Percentiles rank a stretch among this genome's conserved stretches.
Conservation (phyloP, 805 yeast species). For the Torulaspora franciscae region DNA sequence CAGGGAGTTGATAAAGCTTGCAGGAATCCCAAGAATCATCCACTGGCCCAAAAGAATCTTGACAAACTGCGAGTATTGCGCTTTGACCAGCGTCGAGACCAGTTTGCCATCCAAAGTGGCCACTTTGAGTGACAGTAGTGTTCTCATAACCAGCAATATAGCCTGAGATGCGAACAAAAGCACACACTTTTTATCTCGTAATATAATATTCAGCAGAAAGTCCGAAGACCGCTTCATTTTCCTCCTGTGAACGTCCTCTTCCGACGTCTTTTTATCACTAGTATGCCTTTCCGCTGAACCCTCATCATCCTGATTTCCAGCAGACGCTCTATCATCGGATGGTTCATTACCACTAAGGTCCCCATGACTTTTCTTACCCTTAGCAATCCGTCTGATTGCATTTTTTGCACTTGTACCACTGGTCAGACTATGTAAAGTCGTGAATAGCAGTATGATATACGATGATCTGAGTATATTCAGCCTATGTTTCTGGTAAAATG, state of each 20-base stretch:
- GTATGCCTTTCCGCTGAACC: constrained; percentile 1
- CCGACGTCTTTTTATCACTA: constrained; percentile 1
- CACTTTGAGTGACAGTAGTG: constrained; percentile 70
- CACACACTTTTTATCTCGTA: constrained; percentile 30
- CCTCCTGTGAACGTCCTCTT: constrained; percentile 1
- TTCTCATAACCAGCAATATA: constrained; percentile 56
- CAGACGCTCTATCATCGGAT: constrained; percentile 9
- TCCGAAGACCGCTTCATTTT: constrained; percentile 12
- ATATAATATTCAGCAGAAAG: constrained; percentile 26
- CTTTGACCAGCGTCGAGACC: constrained; percentile 75
- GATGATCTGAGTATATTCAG: constrained; percentile 28
- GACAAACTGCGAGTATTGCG: constrained; percentile 58
- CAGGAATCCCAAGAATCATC: constrained; percentile 85
- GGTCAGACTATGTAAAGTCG: constrained; percentile 21
- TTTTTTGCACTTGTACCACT: constrained; percentile 15
- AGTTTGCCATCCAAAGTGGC: constrained; percentile 83
- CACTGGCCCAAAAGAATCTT: constrained; percentile 58
- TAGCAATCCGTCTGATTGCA: constrained; percentile 7
- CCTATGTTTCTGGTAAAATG: constrained; percentile 28
- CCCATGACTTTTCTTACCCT: constrained; percentile 9
- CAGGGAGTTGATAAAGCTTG: constrained; percentile 70
- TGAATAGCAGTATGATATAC: constrained; percentile 26
- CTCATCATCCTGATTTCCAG: constrained; percentile 5
- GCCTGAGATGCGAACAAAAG: constrained; percentile 47
- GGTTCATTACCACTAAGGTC: constrained; percentile 9